Base-by-base conservation (phyloP, 192 early-diverging fungal genomes). In the Bifiguratus adelaidae region DNA sequence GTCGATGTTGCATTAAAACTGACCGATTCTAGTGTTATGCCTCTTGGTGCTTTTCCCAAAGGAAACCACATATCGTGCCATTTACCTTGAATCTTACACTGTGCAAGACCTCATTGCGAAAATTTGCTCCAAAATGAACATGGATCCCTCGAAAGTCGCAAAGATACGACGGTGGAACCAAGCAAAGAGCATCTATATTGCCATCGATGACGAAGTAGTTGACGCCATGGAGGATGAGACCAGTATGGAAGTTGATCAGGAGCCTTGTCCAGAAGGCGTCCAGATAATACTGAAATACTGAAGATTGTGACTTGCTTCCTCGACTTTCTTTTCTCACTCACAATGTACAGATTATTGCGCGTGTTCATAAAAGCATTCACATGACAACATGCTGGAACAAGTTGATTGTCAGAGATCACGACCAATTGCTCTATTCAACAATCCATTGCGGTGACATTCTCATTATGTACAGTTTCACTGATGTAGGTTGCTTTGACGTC, bases 221-320 rank as follows among this genome's bases (percentile, higher is more conserved):
- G 41, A 59, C 11, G 70, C 78, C 47, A 75, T 86, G 50, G 51
- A 64, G 4, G 82, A 84, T 38, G 77, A 82, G 59, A 66, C 75
- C 28, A 70, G 68, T 40, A 84, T 84, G 68, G 72, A 74, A 4
- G 67, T 86, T 16, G 59, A 67, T 9, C 59, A 49, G 38, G 52
- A 60, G 4, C 48, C 60, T 2, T 50, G 61, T 40, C 45, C 52
- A 16, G 70, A 76, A 46, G 65, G 65, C 18, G 44, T 47, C n/a
- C 40, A 68, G 7, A 68, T 76, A 19, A 52, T 59, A 3, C 41
- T 76, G n/a, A 67, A 54, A 22, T 76, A 70, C 41, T 76, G 41
- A 66, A 15, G 0, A 28, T 3, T 1, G 19, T 24, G 21, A 4
- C 12, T 23, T 9, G 22, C 38, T 20, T 8, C n/a, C 7, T 23